These are phyloP conservation scores for Aspergillus sp. DNA, from an alignment of 2,329 filamentous ascomycete species.

Conservation along the genomic window DNA sequence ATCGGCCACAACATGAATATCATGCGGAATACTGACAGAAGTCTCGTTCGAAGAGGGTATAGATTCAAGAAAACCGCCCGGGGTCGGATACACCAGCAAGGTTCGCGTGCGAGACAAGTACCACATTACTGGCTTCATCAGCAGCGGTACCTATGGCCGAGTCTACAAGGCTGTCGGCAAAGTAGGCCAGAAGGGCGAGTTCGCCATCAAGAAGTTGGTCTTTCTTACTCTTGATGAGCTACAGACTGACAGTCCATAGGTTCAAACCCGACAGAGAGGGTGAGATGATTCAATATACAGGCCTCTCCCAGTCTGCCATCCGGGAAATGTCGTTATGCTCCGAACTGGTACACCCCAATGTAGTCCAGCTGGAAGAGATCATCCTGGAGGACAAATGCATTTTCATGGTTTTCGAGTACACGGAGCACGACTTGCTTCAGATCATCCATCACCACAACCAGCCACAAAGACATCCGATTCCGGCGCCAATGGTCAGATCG, in stretches of 20 bases:
- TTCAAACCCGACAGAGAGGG: conserved; percentile 98
- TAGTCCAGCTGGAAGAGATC: conserved; percentile 86
- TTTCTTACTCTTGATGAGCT: background rate
- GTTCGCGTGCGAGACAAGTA: conserved; percentile 87
- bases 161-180: conserved; percentile 90
- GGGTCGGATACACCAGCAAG: conserved; percentile 54
- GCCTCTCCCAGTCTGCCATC: conserved; percentile 93
- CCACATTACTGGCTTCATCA: conserved; percentile 96
- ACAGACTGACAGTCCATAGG: conserved; percentile 27
- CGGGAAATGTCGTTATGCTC: conserved; percentile 96
- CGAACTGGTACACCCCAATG: conserved; percentile 77
- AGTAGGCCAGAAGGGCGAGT: conserved; percentile 66
- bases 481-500: conserved; percentile 77
- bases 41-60: conserved; percentile 21
- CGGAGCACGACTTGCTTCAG: conserved; percentile 91
- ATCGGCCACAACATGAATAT: conserved; percentile 3
- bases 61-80: conserved; percentile 34
- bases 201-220: conserved; percentile 89
- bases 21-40: too few species aligned
- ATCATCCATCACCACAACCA: conserved; percentile 98
- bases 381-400: conserved; percentile 98
- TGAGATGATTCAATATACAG: conserved; percentile 87
- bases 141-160: conserved; percentile 91
- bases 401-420: conserved; percentile 99
- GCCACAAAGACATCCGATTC: conserved; percentile 77